Percentiles rank a stretch among this genome's conserved stretches.
Conservation (phyloP, 164 flowering plant genomes). For the Berberis vulgaris region DNA sequence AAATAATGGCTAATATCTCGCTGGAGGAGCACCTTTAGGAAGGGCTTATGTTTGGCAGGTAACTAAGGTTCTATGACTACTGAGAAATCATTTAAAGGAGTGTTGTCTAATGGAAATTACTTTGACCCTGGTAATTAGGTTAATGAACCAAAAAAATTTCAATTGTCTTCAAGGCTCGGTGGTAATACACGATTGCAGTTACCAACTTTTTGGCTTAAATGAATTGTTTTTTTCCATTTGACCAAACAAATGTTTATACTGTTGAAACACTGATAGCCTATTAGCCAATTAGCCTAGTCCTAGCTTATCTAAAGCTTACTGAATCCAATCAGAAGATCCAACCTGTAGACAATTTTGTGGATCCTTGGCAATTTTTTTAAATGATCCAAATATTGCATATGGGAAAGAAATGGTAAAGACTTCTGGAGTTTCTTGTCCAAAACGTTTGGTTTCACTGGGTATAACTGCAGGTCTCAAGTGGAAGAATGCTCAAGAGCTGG, state of each 20-base stretch:
- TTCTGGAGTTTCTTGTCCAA: background rate
- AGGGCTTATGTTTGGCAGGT: slow-evolving; percentile 58
- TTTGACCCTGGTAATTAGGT: too few relatives aligned
- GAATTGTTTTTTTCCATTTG: too few relatives aligned
- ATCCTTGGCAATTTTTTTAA: background rate
- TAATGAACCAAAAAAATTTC: background rate
- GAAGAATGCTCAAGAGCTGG: slow-evolving; percentile 48
- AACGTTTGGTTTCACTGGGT: background rate
- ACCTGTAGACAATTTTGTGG: background rate
- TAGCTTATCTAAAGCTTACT: background rate
- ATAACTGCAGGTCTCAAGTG: slow-evolving; percentile 27
- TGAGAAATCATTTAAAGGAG: background rate
- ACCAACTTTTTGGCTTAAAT: background rate
- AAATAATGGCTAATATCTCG: slow-evolving; percentile 40
- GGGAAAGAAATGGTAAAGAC: background rate
- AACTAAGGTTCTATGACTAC: background rate
- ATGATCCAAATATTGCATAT: background rate
- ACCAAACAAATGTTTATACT: background rate
- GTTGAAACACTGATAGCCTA: too few relatives aligned
- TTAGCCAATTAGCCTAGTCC: background rate
- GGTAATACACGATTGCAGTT: background rate
- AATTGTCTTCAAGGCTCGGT: background rate
- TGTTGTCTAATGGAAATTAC: background rate
- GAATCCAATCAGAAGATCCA: background rate
- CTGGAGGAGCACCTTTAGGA: slow-evolving; percentile 52